Conservation (phyloP, 1,139 yeast species). For the Yamadazyma pseudoaaseri region DNA sequence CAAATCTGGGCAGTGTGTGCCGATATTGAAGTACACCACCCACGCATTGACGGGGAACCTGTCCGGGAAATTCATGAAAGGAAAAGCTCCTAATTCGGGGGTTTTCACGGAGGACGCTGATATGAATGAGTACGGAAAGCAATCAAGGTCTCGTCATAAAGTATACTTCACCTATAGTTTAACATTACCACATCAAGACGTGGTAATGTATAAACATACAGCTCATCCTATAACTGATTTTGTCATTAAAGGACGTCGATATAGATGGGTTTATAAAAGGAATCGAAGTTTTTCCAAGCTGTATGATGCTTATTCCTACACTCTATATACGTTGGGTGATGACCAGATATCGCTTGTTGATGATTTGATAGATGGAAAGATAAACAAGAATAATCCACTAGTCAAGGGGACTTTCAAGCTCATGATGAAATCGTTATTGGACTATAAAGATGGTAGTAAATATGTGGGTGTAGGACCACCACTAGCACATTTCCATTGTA, state of each 20-base stretch:
- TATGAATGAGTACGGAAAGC: background rate
- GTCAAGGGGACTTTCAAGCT: background rate
- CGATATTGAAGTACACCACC: background rate
- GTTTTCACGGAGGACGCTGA: background rate
- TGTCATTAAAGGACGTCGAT: conserved; percentile 2
- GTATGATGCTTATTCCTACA: conserved; percentile 1
- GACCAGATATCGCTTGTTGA: conserved; percentile 5
- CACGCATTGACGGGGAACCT: background rate
- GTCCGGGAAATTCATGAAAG: background rate
- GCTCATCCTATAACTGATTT: conserved; percentile 8
- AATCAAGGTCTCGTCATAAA: background rate
- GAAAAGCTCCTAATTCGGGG: background rate
- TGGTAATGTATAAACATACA: conserved; percentile 2
- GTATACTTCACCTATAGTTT: background rate
- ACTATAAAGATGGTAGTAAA: background rate
- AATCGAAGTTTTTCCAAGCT: background rate
- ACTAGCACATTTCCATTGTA: background rate
- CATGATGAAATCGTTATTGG: background rate
- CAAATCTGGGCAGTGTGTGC: conserved; percentile 1
- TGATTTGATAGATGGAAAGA: conserved; percentile 2
- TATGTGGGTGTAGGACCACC: background rate
- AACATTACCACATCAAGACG: background rate
- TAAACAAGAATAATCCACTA: conserved; percentile 2
- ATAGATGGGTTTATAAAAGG: conserved; percentile 7
- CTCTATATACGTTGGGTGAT: conserved; percentile 4